phyloP scores from a whole-genome alignment of 768 basidiomycete genomes.

The Leccinum olivaceopallidum region DNA sequence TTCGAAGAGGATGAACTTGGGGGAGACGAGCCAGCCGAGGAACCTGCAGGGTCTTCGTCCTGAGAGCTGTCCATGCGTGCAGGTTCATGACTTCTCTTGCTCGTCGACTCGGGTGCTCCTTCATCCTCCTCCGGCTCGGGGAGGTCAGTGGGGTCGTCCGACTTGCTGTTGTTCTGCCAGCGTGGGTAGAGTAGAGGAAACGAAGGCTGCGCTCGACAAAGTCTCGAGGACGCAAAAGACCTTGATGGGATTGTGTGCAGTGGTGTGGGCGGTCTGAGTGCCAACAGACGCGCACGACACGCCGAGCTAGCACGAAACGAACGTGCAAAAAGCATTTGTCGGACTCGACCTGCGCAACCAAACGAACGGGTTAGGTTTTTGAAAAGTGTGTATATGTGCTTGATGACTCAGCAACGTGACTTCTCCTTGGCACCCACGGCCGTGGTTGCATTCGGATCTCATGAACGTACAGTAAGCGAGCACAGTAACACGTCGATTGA shows the following conservation, averaged over 20 bases:
- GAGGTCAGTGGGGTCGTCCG: conserved; percentile 25
- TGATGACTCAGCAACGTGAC: background rate
- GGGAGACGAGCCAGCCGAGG: conserved; percentile 34
- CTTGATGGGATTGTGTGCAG: conserved; percentile 21
- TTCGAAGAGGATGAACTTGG: conserved; percentile 34
- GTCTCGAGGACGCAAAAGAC: conserved; percentile 28
- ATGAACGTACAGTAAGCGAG: too few relatives aligned
- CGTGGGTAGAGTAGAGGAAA: conserved; percentile 36
- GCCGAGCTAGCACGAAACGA: conserved; percentile 16
- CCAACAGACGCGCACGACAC: conserved; percentile 15
- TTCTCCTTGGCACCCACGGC: too few relatives aligned
- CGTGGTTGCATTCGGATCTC: too few relatives aligned
- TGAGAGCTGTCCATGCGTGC: conserved; percentile 27
- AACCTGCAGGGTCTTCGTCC: conserved; percentile 34
- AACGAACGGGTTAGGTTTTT: background rate
- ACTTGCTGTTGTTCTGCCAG: conserved; percentile 38
- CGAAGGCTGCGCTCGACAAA: conserved; percentile 31
- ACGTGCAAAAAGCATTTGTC: conserved; percentile 26
- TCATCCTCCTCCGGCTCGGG: conserved; percentile 26
- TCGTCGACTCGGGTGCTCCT: conserved; percentile 25
- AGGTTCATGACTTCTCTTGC: conserved; percentile 17
- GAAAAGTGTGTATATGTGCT: background rate
- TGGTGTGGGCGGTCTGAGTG: conserved; percentile 6
- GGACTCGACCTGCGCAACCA: conserved; percentile 19
- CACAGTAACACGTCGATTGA: too few relatives aligned